These are phyloP conservation scores for Fusarium veterinarium DNA, from an alignment of 2,329 filamentous ascomycete genomes.

Conservation along the genomic window DNA sequence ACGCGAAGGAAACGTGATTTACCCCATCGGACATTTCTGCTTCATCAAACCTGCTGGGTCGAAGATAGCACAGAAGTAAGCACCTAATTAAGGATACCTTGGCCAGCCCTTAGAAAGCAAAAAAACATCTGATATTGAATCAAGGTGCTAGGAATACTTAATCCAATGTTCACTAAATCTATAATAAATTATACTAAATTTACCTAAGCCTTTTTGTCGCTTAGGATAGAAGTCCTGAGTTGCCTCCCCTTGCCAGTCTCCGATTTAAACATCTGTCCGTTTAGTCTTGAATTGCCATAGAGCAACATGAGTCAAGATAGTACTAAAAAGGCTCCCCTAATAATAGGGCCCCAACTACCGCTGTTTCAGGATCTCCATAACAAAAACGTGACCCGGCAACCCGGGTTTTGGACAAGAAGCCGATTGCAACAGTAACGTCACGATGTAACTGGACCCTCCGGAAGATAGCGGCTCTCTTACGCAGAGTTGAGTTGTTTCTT, in stretches of 20 bases:
- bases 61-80: too few relatives aligned
- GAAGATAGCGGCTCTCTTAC: background rate
- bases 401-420: conserved; percentile 9
- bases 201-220: background rate
- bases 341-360: background rate
- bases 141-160: background rate
- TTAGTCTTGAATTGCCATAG: background rate
- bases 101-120: background rate
- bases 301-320: background rate
- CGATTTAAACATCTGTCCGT: background rate
- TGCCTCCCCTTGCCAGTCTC: background rate
- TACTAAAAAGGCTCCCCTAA: background rate
- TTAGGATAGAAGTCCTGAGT: background rate
- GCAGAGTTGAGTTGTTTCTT: conserved; percentile 16
- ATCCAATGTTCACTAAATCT: background rate
- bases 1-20: background rate
- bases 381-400: conserved; percentile 13
- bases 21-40: background rate
- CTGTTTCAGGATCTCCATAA: conserved; percentile 1
- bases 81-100: background rate
- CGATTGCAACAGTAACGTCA: conserved; percentile 9
- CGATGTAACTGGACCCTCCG: conserved; percentile 22
- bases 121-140: background rate
- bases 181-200: background rate
- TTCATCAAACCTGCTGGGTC: background rate